Conservation (phyloP, 305 asterid species). For the Petunia hybrid region DNA sequence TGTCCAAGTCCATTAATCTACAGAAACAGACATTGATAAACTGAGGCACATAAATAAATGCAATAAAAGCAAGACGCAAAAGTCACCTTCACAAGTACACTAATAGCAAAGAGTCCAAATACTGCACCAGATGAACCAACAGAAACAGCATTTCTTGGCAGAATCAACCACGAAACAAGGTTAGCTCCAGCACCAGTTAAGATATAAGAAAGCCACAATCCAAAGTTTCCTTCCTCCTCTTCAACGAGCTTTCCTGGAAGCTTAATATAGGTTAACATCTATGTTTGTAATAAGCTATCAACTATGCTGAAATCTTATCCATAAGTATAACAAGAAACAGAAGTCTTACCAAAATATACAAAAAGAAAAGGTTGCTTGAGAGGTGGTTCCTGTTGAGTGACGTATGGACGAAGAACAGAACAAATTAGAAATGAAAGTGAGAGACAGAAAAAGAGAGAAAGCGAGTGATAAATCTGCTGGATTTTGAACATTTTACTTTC, state of each 20-base stretch:
- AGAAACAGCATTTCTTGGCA: conserved; percentile 92
- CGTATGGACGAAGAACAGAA: conserved; percentile 24
- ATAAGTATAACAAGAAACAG: not conserved
- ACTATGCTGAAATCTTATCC: conserved; percentile 26
- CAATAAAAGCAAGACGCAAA: conserved; percentile 2
- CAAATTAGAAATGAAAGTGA: not conserved
- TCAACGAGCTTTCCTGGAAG: conserved; percentile 86
- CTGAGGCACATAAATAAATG: conserved; percentile 5
- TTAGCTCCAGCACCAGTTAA: conserved; percentile 96
- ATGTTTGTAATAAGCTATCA: not conserved
- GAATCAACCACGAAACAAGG: conserved; percentile 90
- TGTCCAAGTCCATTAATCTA: not conserved
- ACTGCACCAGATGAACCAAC: conserved; percentile 98
- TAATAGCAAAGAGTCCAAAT: conserved; percentile 88
- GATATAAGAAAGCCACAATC: conserved; percentile 88
- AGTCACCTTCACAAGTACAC: conserved; percentile 83
- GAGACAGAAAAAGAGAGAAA: no score
- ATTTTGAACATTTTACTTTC: not conserved
- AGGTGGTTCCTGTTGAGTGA: conserved; percentile 80
- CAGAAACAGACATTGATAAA: not conserved
- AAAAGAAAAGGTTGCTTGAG: conserved; percentile 95
- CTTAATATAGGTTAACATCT: conserved; percentile 28
- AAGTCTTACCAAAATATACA: conserved; percentile 82
- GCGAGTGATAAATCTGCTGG: not conserved
- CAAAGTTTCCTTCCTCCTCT: conserved; percentile 96